Evolutionary conservation across 495 filamentous ascomycete genomes (phyloP).

Genomic region (Aspergillus egyptiacus): DNA sequence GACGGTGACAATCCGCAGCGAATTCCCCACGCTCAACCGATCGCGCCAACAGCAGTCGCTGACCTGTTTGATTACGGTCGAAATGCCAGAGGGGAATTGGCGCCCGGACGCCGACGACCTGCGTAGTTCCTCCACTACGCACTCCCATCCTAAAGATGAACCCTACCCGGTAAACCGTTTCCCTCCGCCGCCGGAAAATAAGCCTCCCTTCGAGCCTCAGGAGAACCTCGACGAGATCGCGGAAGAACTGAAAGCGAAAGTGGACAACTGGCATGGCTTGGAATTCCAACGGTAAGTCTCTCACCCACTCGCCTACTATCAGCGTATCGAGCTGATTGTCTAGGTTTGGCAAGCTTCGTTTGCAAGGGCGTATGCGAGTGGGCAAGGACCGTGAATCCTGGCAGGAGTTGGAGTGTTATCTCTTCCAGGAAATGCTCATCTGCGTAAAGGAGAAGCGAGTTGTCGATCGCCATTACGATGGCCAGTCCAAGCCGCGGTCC

Average conservation of each 20-base stretch:
- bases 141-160: conserved; percentile 47
- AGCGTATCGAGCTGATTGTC: conserved; percentile 6
- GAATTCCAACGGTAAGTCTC: conserved; percentile 76
- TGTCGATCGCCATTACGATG: conserved; percentile 45
- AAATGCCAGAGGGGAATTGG: conserved; percentile 93
- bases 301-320: conserved; percentile 1
- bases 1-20: conserved; percentile 85
- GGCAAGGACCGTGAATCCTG: conserved; percentile 96
- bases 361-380: conserved; percentile 87
- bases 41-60: conserved; percentile 92
- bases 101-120: conserved; percentile 78
- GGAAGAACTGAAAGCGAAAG: conserved; percentile 73
- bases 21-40: conserved; percentile 89
- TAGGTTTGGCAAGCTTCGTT: conserved; percentile 87
- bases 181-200: conserved; percentile 28
- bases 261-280: conserved; percentile 99
- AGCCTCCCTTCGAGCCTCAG: conserved; percentile 40
- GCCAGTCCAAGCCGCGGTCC: conserved; percentile 54
- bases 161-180: conserved; percentile 29
- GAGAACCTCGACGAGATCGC: conserved; percentile 80
- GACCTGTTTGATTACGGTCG: conserved; percentile 90
- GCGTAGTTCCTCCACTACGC: conserved; percentile 52
- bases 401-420: conserved; percentile 97
- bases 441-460: conserved; percentile 96
- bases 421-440: conserved; percentile 99